Percentiles rank a stretch among this genome's conserved stretches.
Evolutionary conservation across 306 rosid species (phyloP).

Genomic region (Castanea sativa): DNA sequence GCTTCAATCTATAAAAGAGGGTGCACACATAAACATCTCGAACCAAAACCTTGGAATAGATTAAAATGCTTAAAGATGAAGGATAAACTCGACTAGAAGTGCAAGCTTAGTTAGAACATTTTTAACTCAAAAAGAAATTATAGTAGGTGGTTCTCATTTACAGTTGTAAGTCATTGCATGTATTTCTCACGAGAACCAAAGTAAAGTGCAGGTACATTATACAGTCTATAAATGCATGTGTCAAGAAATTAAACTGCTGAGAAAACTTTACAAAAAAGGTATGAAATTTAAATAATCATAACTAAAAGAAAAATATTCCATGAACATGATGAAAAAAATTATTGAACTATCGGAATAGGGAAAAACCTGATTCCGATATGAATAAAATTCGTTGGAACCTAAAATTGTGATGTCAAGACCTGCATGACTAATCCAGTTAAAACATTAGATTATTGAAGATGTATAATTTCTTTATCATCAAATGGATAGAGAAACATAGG

Average conservation of each 20-base stretch:
- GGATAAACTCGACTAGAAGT: neutral
- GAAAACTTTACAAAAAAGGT: conserved; percentile 1
- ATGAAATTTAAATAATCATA: neutral
- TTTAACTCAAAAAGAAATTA: neutral
- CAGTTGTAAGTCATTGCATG: neutral
- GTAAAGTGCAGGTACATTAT: neutral
- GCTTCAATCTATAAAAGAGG: conserved; percentile 67
- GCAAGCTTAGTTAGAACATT: neutral
- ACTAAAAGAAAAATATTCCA: neutral
- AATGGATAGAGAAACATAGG: conserved; percentile 13
- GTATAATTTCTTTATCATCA: neutral
- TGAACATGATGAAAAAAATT: neutral
- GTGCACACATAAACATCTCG: conserved; percentile 17
- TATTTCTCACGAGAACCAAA: conserved; percentile 1
- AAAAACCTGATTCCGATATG: conserved; percentile 78
- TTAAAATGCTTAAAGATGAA: neutral
- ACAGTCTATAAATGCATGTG: neutral
- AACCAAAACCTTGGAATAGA: conserved; percentile 12
- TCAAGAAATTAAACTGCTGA: neutral
- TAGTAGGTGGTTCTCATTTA: neutral
- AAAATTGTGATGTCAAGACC: conserved; percentile 92
- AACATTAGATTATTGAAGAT: conserved; percentile 21
- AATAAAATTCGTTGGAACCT: conserved; percentile 91
- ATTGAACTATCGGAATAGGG: neutral
- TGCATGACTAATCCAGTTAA: conserved; percentile 40